A percentile compares a stretch with the other conserved stretches of the same genome.
phyloP scores from a whole-genome alignment of 257 asterid genomes.

The Rubia yunnanensis region DNA sequence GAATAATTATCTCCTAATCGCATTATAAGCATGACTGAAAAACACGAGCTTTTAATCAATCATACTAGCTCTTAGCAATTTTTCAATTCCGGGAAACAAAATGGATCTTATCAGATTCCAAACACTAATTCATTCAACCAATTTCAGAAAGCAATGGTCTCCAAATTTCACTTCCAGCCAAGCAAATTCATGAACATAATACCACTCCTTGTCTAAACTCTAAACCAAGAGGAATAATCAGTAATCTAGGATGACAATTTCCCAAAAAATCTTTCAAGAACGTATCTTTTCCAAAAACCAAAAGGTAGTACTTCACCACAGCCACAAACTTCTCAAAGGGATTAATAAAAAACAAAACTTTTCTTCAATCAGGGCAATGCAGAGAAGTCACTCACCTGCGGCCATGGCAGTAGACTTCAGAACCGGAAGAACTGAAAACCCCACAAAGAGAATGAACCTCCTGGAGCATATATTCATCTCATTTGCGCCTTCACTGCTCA shows the following conservation, averaged over 20 bases:
- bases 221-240: neutral
- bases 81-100: neutral
- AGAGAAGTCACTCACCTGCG: conserved; percentile 23
- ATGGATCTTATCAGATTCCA: neutral
- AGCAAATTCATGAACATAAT: neutral
- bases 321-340: neutral
- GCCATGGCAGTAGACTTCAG: conserved; percentile 29
- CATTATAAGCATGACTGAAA: no score
- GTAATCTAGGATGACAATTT: neutral
- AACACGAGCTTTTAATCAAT: neutral
- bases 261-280: neutral
- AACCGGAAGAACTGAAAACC: conserved; percentile 50
- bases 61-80: neutral
- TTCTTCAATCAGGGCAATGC: no score
- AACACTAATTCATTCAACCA: neutral
- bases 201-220: no score
- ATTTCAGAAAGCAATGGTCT: neutral
- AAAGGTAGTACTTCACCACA: neutral
- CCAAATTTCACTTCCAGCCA: neutral
- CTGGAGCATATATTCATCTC: conserved; percentile 25
- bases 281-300: neutral
- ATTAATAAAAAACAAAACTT: neutral
- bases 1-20: neutral
- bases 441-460: conserved; percentile 48
- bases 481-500: conserved; percentile 29